phyloP scores from a whole-genome alignment of 306 rosid species.

The Corylus americana region DNA sequence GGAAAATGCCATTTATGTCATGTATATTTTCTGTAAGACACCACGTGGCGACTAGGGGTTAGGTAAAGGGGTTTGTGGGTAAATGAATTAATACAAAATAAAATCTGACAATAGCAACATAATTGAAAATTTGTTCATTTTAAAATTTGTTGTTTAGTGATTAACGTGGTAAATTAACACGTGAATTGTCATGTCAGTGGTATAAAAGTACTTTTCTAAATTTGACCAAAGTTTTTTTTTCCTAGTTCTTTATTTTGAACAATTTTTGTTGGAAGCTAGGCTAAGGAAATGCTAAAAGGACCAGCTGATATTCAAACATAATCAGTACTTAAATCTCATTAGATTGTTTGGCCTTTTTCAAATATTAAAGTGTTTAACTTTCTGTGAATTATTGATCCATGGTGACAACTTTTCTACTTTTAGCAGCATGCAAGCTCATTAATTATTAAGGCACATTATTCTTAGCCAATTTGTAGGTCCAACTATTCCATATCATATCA shows the following conservation, averaged over 20 bases:
- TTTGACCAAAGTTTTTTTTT: constrained; percentile 32
- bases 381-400: constrained; percentile 30
- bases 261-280: not conserved
- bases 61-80: constrained; percentile 3
- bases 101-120: not conserved
- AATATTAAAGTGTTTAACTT: constrained; percentile 28
- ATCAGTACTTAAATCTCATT: not conserved
- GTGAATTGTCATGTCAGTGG: too few species aligned
- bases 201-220: constrained; percentile 3
- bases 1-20: not conserved
- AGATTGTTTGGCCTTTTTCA: constrained; percentile 33
- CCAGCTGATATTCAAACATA: not conserved
- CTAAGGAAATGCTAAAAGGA: not conserved
- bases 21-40: not conserved
- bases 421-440: not conserved
- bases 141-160: too few species aligned
- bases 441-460: not conserved
- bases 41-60: not conserved
- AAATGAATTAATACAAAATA: not conserved
- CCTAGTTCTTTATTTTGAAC: not conserved
- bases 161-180: too few species aligned
- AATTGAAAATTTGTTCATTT: too few species aligned
- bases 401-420: constrained; percentile 24
- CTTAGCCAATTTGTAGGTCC: not conserved
- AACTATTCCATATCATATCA: not conserved